A percentile compares a stretch with the other conserved stretches of the same genome.
Evolutionary conservation across 352 stramenopile species (phyloP).

Genomic region (Phytophthora sojae): DNA sequence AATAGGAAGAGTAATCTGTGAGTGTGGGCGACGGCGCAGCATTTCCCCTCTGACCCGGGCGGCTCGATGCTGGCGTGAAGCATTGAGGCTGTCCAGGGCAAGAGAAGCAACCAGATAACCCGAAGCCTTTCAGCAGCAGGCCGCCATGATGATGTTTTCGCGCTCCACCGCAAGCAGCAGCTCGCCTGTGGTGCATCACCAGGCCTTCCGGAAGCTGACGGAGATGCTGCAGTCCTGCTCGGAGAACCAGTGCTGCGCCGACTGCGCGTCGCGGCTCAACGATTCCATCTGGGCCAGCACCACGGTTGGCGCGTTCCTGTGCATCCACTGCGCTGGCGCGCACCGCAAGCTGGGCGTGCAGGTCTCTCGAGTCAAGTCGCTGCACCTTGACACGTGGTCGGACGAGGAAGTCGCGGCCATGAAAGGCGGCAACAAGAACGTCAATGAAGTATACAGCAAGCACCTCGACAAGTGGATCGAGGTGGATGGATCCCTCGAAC

Average conservation of each 20-base stretch:
- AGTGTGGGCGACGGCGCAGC: not conserved
- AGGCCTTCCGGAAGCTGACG: constrained; percentile 60
- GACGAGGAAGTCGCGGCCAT: constrained; percentile 77
- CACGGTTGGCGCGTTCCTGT: constrained; percentile 95
- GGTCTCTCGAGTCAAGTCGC: constrained; percentile 89
- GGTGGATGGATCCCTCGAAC: constrained; percentile 43
- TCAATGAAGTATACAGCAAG: constrained; percentile 67
- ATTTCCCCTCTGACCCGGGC: not conserved
- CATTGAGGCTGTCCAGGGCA: constrained; percentile 1
- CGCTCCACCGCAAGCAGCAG: constrained; percentile 28
- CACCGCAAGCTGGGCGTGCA: constrained; percentile 96
- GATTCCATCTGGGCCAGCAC: constrained; percentile 95
- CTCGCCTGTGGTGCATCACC: constrained; percentile 41
- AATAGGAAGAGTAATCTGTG: constrained; percentile 20
- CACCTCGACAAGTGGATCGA: constrained; percentile 63
- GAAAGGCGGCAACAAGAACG: constrained; percentile 79
- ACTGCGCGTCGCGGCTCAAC: constrained; percentile 72
- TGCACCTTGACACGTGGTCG: constrained; percentile 81
- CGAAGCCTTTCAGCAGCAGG: not conserved
- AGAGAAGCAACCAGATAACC: not conserved
- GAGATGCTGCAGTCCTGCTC: constrained; percentile 63
- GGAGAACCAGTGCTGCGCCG: constrained; percentile 82
- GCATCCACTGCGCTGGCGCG: constrained; percentile 95
- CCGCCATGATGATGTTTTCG: constrained; percentile 56
- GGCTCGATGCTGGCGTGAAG: not conserved